A percentile compares a stretch with the other conserved stretches of the same genome.
Conservation (phyloP, 192 early-diverging fungal species). For the Chytriomyces hyalinus region DNA sequence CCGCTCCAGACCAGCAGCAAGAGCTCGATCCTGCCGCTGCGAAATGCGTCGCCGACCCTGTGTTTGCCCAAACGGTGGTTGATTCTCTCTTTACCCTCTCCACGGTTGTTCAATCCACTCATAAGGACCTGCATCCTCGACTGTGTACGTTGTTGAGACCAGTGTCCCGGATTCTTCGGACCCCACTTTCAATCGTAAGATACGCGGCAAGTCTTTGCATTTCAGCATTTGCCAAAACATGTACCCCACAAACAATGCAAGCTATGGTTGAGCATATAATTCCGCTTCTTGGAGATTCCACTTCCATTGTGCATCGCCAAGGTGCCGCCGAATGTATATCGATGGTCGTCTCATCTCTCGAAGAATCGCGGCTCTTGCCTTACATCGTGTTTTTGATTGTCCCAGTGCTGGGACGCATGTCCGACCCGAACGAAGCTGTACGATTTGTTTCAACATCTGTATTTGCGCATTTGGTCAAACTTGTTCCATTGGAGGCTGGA, state of each 20-base stretch:
- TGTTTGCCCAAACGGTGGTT: conserved; percentile 70
- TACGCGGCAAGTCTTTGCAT: conserved; percentile 79
- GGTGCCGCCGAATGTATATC: conserved; percentile 86
- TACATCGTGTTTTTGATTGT: conserved; percentile 98
- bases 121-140: conserved; percentile 57
- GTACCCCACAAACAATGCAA: conserved; percentile 77
- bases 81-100: conserved; percentile 77
- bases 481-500: conserved; percentile 93
- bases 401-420: conserved; percentile 95
- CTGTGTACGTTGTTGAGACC: conserved; percentile 68
- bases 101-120: conserved; percentile 65
- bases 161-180: conserved; percentile 67
- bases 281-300: conserved; percentile 77
- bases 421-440: conserved; percentile 88
- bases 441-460: conserved; percentile 89
- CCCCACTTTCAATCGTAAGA: conserved; percentile 76
- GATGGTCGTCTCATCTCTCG: conserved; percentile 79
- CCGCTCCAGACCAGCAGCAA: background rate
- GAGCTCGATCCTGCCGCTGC: conserved; percentile 38
- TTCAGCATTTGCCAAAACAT: conserved; percentile 70
- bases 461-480: conserved; percentile 94
- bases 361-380: conserved; percentile 77
- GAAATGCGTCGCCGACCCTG: conserved; percentile 35
- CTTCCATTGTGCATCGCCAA: conserved; percentile 73
- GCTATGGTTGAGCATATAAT: conserved; percentile 77